Base-by-base conservation (phyloP, 495 filamentous ascomycete species). In the Annulohypoxylon moriforme region DNA sequence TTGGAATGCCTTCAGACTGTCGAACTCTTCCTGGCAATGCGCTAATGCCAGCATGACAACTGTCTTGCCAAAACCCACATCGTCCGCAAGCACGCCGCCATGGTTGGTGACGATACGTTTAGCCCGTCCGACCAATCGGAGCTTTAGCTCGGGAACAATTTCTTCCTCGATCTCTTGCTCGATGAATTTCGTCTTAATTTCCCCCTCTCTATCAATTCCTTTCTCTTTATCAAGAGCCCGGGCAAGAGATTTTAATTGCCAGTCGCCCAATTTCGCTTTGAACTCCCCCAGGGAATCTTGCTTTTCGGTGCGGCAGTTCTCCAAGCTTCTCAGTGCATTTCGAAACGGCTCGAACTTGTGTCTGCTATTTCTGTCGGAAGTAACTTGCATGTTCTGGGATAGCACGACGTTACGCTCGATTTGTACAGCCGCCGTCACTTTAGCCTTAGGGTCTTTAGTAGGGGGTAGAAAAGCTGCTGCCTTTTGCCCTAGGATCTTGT, bases 51-150 rank as follows among this genome's bases (percentile, higher is more conserved):
- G 82, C 1, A 85, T 87, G n/a, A 89, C 84, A 3, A 91, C 87
- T 0, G 93, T 97, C 73, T 97, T 97, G 1, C 93, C 93, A 75
- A 92, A 96, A 9, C 91, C 92, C 44, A 94, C 90, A 57, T 92
- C 84, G 67, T 95, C 91, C 3, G 92, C 92, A 1, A 93, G 82
- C 24, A 96, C 83, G 14, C 93, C 93, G 22, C 93, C 93, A 7
- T 82, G 84, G 60, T 89, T 72, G 8, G 64, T 74, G 34, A 86
- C 79, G 1, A 78, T 52, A 24, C 83, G 85, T 29, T 83, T 81
- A 1, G 87, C 92, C 9, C 79, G 77, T n/a, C 82, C 89, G 69
- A 90, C 84, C 1, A 89, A 84, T 20, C 90, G 86, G 82, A 91
- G 88, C 49, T 86, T 86, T 44, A 94, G 76, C 7, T 85, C 74